A percentile compares a stretch with the other conserved stretches of the same genome.
These are phyloP conservation scores for Fusarium nodosum DNA, from an alignment of 2,329 filamentous ascomycete species.

Conservation along the genomic window DNA sequence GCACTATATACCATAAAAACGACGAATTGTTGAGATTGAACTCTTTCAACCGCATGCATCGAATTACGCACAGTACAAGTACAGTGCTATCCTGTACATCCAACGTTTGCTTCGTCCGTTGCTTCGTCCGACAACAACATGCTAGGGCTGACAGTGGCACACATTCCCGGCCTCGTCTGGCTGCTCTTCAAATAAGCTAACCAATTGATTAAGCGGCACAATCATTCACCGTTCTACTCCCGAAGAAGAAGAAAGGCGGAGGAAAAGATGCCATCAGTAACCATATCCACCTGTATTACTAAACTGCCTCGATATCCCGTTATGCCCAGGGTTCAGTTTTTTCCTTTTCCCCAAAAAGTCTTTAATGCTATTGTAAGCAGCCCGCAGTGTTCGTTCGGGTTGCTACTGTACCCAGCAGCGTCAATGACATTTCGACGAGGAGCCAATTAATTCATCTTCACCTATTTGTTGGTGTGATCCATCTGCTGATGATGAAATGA, in stretches of 20 bases:
- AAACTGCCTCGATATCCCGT: conserved; percentile 17
- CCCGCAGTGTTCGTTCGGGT: neutral
- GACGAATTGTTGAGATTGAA: conserved; percentile 4
- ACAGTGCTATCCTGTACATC: conserved; percentile 6
- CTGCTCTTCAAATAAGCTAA: conserved; percentile 11
- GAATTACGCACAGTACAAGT: neutral
- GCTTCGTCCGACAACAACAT: conserved; percentile 31
- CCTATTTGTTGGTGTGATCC: conserved; percentile 5
- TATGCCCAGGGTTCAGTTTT: conserved; percentile 16
- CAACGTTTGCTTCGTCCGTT: conserved; percentile 37
- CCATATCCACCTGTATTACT: conserved; percentile 32
- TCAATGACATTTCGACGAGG: conserved; percentile 4
- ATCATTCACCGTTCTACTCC: conserved; percentile 1
- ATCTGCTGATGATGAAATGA: conserved; percentile 24
- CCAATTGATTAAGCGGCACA: conserved; percentile 4
- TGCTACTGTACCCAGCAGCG: conserved; percentile 31
- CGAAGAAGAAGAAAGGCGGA: neutral
- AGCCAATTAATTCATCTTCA: conserved; percentile 18
- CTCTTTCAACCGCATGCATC: neutral
- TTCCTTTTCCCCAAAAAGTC: neutral
- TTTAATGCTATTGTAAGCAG: conserved; percentile 47
- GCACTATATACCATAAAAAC: neutral
- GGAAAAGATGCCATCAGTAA: conserved; percentile 17
- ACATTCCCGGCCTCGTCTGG: conserved; percentile 24
- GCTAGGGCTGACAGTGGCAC: conserved; percentile 44